Conservation (phyloP, 345 rosid genomes). For the Atalantia buxifolia region DNA sequence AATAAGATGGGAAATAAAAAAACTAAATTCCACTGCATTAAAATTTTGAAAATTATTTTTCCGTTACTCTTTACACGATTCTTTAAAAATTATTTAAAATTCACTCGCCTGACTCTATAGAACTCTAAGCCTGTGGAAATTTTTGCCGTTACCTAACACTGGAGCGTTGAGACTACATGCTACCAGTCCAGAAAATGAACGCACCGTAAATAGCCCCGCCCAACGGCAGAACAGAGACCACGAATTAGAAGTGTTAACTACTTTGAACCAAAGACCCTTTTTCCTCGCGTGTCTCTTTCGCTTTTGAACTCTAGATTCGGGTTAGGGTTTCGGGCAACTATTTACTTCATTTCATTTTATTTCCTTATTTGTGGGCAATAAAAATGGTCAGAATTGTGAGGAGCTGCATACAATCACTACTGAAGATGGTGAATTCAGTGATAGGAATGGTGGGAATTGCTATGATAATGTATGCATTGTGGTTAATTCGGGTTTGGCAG, state of each 20-base stretch:
- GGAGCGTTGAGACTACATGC: too few relatives aligned
- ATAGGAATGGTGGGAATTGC: constrained; percentile 87
- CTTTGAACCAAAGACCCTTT: neutral
- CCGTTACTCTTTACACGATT: too few relatives aligned
- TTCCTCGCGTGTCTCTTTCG: neutral
- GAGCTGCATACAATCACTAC: constrained; percentile 65
- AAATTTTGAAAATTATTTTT: too few relatives aligned
- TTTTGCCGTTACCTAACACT: too few relatives aligned
- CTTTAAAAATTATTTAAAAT: too few relatives aligned
- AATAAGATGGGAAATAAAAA: too few relatives aligned
- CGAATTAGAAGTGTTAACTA: neutral
- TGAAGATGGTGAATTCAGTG: constrained; percentile 73
- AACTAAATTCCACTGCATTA: too few relatives aligned
- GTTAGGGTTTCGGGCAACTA: neutral
- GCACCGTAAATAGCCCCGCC: too few relatives aligned
- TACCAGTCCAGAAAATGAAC: too few relatives aligned
- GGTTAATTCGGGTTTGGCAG: constrained; percentile 80
- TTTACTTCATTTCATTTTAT: neutral
- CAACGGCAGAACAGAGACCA: too few relatives aligned
- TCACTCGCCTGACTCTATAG: too few relatives aligned
- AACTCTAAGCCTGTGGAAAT: too few relatives aligned
- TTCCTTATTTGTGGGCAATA: neutral
- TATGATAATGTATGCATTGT: constrained; percentile 61
- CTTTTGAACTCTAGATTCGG: constrained; percentile 7
- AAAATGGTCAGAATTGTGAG: constrained; percentile 48